Evolutionary conservation across 2,329 filamentous ascomycete genomes (phyloP), one percentile per base, ranked within the genome.

Genomic region (Aureobasidium sp.): DNA sequence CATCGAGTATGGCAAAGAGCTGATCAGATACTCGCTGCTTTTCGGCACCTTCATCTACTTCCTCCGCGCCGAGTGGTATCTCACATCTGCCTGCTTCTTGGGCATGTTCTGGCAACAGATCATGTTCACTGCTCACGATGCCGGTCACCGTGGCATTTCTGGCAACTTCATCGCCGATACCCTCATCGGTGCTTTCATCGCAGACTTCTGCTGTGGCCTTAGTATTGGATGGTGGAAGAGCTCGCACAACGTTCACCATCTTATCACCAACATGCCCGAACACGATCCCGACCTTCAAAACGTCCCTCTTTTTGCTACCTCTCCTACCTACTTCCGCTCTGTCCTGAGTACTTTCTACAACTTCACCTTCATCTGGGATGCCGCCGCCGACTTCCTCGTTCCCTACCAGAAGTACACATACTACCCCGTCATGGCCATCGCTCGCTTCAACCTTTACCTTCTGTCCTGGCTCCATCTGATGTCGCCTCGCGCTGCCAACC

Each of bases 301-400:
- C 72, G 84, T 96, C 74, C 92, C 92, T 3, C 87, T 96, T 72
- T 91, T 97, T 72, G 90, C 91, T 63, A 84, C 94, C 32, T 91
- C 89, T 2, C 91, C 95, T 68, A 85, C 90, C 29, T 88, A 94
- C 69, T 83, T 96, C 59, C 80, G 81, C 42, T 87, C 79, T 62
- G 78, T 96, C 52, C 81, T 83, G 37, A 94, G 89, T 21, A 89
- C 89, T 4, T 96, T 91, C 75, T 95, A 97, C 74, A 86, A 92
- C 50, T 86, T 84, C 55, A 76, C 90, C 61, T 91, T 96, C 85
- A 73, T 82, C 62, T 95, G 90, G 72, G 91, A 96, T 71, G 80
- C 80, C 7, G 80, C 84, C 21, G 88, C 90, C 27, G 86, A 86
- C 70, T 73, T 89, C 64, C 73, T 90, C 15, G 76, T 95, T 52